Conservation (phyloP, 306 rosid species). For the Rubus parviflorus region DNA sequence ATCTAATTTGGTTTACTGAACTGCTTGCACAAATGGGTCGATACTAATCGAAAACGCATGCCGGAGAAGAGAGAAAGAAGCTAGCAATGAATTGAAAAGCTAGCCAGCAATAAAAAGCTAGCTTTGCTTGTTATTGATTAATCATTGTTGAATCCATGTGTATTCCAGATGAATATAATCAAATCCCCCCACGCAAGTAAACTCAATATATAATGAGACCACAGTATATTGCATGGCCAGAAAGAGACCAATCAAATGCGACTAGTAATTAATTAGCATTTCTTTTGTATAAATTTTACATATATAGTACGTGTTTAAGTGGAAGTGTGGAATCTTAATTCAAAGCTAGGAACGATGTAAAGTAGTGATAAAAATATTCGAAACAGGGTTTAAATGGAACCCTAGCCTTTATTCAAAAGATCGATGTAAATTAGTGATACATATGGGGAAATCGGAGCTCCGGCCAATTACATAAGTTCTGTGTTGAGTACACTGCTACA, state of each 20-base stretch:
- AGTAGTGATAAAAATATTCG: no score
- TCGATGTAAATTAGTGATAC: not conserved
- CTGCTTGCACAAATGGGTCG: conserved; percentile 15
- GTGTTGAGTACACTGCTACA: not conserved
- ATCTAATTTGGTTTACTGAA: conserved; percentile 1
- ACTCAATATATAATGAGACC: not conserved
- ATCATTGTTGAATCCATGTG: conserved; percentile 4
- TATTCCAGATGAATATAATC: not conserved
- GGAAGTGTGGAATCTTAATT: no score
- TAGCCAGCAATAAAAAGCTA: not conserved
- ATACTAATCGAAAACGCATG: conserved; percentile 26
- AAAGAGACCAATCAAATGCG: not conserved
- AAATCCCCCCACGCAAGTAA: not conserved
- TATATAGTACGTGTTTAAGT: no score
- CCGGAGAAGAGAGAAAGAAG: not conserved
- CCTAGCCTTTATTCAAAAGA: not conserved
- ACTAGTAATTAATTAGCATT: not conserved
- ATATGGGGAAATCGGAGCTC: not conserved
- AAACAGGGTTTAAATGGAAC: not conserved
- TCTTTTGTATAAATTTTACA: not conserved
- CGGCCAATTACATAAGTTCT: not conserved
- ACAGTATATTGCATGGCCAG: not conserved
- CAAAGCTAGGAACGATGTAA: no score
- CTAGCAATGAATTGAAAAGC: not conserved
- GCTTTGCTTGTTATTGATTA: not conserved